These are phyloP conservation scores for Rhododendron griersonianum DNA, from an alignment of 148 eudicot species.

Conservation along the genomic window DNA sequence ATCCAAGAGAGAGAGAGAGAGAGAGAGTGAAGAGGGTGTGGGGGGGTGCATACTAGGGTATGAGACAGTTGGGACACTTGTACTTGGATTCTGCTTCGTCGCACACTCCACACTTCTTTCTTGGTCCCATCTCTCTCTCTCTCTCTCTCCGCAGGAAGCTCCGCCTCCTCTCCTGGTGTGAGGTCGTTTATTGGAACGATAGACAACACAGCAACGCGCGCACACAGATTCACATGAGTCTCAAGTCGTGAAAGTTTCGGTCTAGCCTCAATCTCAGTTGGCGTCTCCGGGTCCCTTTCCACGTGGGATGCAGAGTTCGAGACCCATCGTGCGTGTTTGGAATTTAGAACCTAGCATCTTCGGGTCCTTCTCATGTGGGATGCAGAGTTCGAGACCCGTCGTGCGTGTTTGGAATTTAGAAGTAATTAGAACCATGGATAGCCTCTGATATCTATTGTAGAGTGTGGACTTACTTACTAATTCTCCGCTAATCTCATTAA, in stretches of 20 bases:
- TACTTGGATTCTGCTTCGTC: conserved; percentile 68
- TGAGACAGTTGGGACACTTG: conserved; percentile 70
- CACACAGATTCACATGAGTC: background rate
- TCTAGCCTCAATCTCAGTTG: background rate
- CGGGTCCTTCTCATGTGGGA: too few species aligned
- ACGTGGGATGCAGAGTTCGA: too few species aligned
- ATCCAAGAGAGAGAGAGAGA: background rate
- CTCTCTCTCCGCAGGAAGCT: background rate
- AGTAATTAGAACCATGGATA: too few species aligned
- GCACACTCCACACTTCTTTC: conserved; percentile 55
- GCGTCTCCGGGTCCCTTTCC: too few species aligned
- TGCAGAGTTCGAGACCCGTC: too few species aligned
- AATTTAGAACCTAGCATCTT: too few species aligned
- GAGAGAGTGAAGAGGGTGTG: background rate
- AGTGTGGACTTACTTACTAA: too few species aligned
- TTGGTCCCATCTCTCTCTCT: conserved; percentile 36
- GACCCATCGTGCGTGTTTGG: too few species aligned
- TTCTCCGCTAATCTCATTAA: rapidly evolving
- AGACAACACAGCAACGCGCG: background rate
- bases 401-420: too few species aligned
- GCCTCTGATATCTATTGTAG: too few species aligned
- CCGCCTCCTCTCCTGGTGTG: background rate
- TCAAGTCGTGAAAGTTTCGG: background rate
- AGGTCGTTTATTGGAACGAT: background rate
- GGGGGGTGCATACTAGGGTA: conserved; percentile 52